A percentile compares a stretch with the other conserved stretches of the same genome.
Conservation (phyloP, 2,329 filamentous ascomycete genomes). For the Cordyceps cateniannulata region DNA sequence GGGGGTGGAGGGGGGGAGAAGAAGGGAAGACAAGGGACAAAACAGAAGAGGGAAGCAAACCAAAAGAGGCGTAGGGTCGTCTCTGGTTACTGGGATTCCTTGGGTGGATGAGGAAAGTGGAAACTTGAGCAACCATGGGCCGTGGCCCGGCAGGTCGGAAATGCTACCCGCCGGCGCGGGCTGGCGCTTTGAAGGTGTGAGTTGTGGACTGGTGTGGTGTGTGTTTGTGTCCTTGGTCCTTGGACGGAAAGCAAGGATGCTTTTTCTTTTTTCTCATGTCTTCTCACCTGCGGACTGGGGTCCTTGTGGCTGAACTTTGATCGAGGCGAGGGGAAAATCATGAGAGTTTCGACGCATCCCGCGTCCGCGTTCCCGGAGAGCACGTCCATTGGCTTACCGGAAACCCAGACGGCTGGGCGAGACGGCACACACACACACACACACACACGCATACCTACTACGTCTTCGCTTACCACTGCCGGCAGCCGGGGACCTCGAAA, state of each 20-base stretch:
- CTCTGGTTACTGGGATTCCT: background rate
- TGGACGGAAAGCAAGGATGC: background rate
- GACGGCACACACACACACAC: background rate
- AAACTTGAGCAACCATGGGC: background rate
- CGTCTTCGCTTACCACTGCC: background rate
- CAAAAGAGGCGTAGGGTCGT: background rate
- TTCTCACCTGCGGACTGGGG: background rate
- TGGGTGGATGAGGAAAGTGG: constrained; percentile 6
- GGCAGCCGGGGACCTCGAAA: background rate
- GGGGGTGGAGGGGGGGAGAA: background rate
- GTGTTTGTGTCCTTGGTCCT: background rate
- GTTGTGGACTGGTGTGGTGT: background rate
- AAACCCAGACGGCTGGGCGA: background rate
- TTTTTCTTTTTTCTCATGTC: background rate
- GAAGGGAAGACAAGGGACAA: background rate
- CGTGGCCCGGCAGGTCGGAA: constrained; percentile 8
- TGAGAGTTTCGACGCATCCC: background rate
- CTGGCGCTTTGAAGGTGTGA: background rate
- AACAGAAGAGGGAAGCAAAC: background rate
- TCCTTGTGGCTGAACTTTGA: background rate
- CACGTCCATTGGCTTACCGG: background rate
- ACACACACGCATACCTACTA: background rate
- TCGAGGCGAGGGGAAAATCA: background rate
- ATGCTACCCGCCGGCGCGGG: constrained; percentile 1
- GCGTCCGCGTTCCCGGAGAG: constrained; percentile 3